phyloP scores from a whole-genome alignment of 306 rosid species.

The Mucuna pruriens region DNA sequence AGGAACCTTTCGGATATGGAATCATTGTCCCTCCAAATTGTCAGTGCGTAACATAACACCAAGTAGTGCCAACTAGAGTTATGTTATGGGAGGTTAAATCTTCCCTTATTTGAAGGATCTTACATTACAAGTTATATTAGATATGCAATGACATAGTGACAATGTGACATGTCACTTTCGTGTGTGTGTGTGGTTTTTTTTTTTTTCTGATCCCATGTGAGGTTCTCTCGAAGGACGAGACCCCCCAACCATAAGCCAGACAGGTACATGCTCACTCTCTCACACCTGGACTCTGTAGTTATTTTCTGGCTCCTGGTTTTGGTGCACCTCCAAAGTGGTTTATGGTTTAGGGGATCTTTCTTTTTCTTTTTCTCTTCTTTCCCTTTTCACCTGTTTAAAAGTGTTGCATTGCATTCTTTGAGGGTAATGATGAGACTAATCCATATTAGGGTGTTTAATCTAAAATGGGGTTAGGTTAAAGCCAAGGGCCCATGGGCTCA shows the following conservation, averaged over 20 bases:
- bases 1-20: conserved; percentile 43
- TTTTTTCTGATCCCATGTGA: conserved; percentile 80
- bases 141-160: conserved; percentile 46
- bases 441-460: conserved; percentile 29
- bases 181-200: background rate
- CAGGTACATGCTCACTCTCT: conserved; percentile 43
- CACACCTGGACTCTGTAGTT: background rate
- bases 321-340: conserved; percentile 32
- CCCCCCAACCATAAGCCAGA: conserved; percentile 57
- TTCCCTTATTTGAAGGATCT: conserved; percentile 30
- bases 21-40: conserved; percentile 48
- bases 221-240: conserved; percentile 57
- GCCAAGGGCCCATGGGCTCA: conserved; percentile 43
- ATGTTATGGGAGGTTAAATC: conserved; percentile 16
- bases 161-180: conserved; percentile 54
- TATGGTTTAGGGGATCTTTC: conserved; percentile 33
- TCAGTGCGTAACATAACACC: conserved; percentile 22
- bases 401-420: conserved; percentile 15
- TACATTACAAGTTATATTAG: background rate
- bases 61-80: conserved; percentile 15
- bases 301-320: conserved; percentile 51
- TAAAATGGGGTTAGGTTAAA: conserved; percentile 50
- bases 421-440: conserved; percentile 40
- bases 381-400: conserved; percentile 13
- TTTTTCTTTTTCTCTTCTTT: background rate